phyloP scores from a whole-genome alignment of 805 yeast genomes.

The Barnettozyma wickerhamii region DNA sequence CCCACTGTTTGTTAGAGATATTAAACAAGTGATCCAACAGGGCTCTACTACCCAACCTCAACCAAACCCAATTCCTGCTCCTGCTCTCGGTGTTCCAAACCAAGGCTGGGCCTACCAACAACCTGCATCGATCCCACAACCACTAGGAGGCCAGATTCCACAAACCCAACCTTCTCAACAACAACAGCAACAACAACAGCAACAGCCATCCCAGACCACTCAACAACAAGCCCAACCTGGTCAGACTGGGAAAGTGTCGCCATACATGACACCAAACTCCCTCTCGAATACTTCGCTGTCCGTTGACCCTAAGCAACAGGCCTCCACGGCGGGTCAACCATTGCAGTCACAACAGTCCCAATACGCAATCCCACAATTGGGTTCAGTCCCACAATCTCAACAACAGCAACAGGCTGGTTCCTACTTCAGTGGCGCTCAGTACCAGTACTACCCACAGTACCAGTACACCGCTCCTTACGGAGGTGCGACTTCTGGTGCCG shows the following conservation, averaged over 20 bases:
- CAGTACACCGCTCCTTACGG: slow-evolving; percentile 6
- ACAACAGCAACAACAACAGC: slow-evolving; percentile 8
- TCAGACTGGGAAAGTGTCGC: slow-evolving; percentile 15
- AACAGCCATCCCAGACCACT: slow-evolving; percentile 1
- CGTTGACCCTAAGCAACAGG: slow-evolving; percentile 10
- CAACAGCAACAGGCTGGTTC: slow-evolving; percentile 7
- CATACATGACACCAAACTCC: slow-evolving; percentile 23
- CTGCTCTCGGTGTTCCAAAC: background rate
- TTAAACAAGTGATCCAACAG: slow-evolving; percentile 43
- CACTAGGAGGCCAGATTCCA: slow-evolving; percentile 7
- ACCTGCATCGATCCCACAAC: slow-evolving; percentile 11
- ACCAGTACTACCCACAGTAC: slow-evolving; percentile 14
- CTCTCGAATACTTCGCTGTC: slow-evolving; percentile 16
- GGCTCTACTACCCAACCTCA: slow-evolving; percentile 30
- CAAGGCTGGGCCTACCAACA: slow-evolving; percentile 7
- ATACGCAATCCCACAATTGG: slow-evolving; percentile 3
- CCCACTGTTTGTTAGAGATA: slow-evolving; percentile 71
- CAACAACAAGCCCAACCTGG: background rate
- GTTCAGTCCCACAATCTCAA: slow-evolving; percentile 7
- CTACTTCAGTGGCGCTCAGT: slow-evolving; percentile 8
- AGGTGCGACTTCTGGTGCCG: background rate
- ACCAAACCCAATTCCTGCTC: slow-evolving; percentile 14
- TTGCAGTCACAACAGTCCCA: slow-evolving; percentile 4
- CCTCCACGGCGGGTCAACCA: slow-evolving; percentile 9
- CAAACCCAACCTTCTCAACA: slow-evolving; percentile 11